phyloP scores from a whole-genome alignment of 1,284 basidiomycete species.

The Leccinum colubrinum region DNA sequence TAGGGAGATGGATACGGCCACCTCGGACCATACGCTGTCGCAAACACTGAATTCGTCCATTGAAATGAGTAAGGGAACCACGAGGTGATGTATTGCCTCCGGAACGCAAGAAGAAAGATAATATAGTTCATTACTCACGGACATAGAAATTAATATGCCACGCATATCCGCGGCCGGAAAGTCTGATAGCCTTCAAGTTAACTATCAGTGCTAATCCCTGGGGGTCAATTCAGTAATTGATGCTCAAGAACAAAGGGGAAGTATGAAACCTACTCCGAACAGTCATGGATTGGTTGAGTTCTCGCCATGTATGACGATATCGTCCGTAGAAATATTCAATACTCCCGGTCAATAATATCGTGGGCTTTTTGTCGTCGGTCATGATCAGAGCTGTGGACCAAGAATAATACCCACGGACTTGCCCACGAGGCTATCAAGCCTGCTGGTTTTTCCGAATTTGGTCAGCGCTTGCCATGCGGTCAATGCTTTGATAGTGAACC shows the following conservation, averaged over 20 bases:
- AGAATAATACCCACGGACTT: neutral
- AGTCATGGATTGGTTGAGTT: neutral
- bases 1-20: neutral
- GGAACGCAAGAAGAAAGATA: neutral
- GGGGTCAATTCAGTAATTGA: neutral
- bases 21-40: neutral
- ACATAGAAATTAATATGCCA: neutral
- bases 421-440: neutral
- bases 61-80: neutral
- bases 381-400: neutral
- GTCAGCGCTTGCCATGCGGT: constrained; percentile 1
- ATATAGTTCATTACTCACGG: neutral
- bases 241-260: neutral
- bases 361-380: neutral
- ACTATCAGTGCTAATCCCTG: neutral
- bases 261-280: neutral
- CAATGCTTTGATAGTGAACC: neutral
- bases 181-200: neutral
- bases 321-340: neutral
- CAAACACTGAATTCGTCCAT: neutral
- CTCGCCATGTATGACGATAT: neutral
- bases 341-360: neutral
- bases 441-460: neutral
- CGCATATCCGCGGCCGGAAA: neutral
- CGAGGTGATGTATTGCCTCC: neutral